Evolutionary conservation across 2,329 filamentous ascomycete genomes (phyloP), one percentile per base, ranked within the genome.

Genomic region (Colletotrichum orchidophilum): DNA sequence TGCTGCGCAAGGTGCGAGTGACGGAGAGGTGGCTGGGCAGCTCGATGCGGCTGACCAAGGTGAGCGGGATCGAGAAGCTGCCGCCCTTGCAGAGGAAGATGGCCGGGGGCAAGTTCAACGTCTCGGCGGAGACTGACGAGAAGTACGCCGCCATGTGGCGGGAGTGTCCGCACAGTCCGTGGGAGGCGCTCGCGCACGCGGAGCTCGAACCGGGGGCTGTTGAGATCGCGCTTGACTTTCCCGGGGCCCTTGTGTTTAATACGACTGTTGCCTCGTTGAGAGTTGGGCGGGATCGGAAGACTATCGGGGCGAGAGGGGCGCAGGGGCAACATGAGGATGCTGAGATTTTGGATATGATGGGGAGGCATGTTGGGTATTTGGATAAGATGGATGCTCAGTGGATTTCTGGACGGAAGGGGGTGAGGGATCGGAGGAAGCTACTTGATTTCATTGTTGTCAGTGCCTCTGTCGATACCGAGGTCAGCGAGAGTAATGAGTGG

Each of bases 361-460:
- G 65, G 5, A 31, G 65, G 21, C 65, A 39, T 12, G 59, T 68
- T n/a, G 59, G 65, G 27, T 46, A 50, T 18, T 39, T 63, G 9
- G 65, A 63, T 7, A 46, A 55, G 39, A 63, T 57, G 65, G 65
- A 63, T 3, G n/a, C 50, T 2, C n/a, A 26, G 2, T 63, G 59
- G 59, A 49, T 63, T 26, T 59, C 59, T 1, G 59, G 65, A 3
- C 59, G 65, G 24, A 68, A 63, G 5, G 65, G 65, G 0, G 27
- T 26, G 18, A n/a, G 52, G 1, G 59, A 52, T 12, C 59, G 65
- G 29, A 49, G 58, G 18, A 68, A 3, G 9, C 11, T 49, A 29
- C 59, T 68, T 5, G 59, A 63, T 46, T 63, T 68, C n/a, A 5
- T 68, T 4, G 52, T 68, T 12, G 5, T 68, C 29, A 68, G 52